Base-by-base conservation (phyloP, 179 eudicot genomes). In the Silene coronaria region DNA sequence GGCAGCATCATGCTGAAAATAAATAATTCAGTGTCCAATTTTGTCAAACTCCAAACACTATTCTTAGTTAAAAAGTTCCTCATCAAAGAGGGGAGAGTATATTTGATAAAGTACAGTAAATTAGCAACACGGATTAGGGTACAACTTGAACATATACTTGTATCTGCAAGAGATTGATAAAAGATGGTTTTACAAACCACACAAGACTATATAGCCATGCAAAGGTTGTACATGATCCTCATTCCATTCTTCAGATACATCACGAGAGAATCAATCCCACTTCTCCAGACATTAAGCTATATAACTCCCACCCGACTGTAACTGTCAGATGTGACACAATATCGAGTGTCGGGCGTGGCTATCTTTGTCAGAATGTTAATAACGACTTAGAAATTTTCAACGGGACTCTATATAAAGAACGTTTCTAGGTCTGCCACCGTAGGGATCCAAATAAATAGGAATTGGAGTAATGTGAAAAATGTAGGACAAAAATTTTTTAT, bases 1-100 rank as follows among this genome's bases (percentile, higher is more conserved):
- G 71, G 99, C 99, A 27, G 99, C 97, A 89, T 95, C 99, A 87
- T 95, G 99, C 99, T 95, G 93, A 68, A 79, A 75, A 80, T 11
- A 12, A 73, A 82, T 59, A 7, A 67, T 5, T 5, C 13, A 67
- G 22, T 26, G 58, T 8, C 74, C 73, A 26, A 34, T 17, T 12
- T 21, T 32, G 30, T 68, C 12, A 38, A 42, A 42, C 16, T 42
- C 53, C 30, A 38, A 64, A 28, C 5, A 42, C 48, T 38, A 42
- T 13, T 42, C 3, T 12, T 9, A 5, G 27, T 6, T 14, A 23
- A 12, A 26, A 67, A 19, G 21, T 71, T 55, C 22, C 71, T 65
- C 74, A 51, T 26, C 14, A 28, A 11, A 26, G 7, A 63, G 17
- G 14, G 36, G 0, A 26, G 13, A 27, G 67, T 26, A 26, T 62